Conservation (phyloP, 345 rosid genomes). For the Aegle marmelos region DNA sequence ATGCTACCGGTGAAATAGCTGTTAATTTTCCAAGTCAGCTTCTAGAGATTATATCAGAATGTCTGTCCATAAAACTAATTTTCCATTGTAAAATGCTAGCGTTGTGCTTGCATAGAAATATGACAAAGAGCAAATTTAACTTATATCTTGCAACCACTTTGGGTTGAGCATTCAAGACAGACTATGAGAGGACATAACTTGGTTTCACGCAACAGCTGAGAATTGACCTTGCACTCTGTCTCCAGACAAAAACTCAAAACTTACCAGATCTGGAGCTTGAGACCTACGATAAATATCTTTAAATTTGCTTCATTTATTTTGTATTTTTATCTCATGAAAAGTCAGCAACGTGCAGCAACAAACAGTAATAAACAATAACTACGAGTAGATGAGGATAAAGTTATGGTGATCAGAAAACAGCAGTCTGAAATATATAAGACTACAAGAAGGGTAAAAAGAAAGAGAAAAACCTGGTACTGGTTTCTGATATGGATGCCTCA, state of each 20-base stretch:
- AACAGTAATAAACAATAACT: neutral
- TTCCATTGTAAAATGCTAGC: neutral
- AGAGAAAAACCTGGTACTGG: conserved; percentile 39
- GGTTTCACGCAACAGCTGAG: neutral
- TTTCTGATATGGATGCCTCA: conserved; percentile 11
- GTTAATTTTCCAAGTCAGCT: neutral
- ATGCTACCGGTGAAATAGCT: neutral
- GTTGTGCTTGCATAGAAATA: neutral
- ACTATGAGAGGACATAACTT: neutral
- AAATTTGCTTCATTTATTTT: neutral
- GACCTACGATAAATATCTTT: neutral
- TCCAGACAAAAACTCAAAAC: conserved; percentile 4
- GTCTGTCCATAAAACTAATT: neutral
- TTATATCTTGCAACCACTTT: neutral
- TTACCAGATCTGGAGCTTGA: neutral
- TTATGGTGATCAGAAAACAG: neutral
- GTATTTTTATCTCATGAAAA: neutral
- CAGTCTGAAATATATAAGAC: neutral
- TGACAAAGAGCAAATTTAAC: neutral
- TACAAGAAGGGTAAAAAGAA: neutral
- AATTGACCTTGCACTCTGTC: neutral
- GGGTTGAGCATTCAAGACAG: neutral
- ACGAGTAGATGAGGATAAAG: neutral
- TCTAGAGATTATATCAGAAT: neutral
- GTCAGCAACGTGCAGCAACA: neutral